Evolutionary conservation across 305 asterid genomes (phyloP), one percentile per base, ranked within the genome.

Genomic region (Fraxinus velutina): DNA sequence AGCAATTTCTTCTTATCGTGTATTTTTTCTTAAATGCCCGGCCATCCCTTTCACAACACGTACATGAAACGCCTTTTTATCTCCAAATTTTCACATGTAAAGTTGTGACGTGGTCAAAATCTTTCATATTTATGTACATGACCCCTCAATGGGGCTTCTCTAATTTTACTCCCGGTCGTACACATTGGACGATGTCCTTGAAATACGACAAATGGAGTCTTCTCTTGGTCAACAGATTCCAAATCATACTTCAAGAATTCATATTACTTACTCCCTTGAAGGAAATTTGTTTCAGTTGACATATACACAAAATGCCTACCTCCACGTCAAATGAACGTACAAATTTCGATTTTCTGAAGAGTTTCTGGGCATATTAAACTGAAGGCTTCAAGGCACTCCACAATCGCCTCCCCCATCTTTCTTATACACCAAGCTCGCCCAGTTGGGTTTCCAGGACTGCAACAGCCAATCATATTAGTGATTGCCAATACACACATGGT

Each of bases 331-430:
- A 92, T 2, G 99, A 96, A 83, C 89, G 83, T 90, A 96, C 22
- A 96, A 92, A 84, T 93, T 96, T 52, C 89, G 87, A 27, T 86
- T 86, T 62, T 87, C 92, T 0, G 92, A 86, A 47, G 94, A 92
- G 80, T 92, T 91, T 55, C 99, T 96, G 94, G 97, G 99, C 97
- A 96, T 92, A 86, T 87, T 91, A 80, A 96, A 94, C 73, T 90
- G 81, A 13, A 92, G 90, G 82, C 97, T 91, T 60, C 93, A 93
- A 15, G 98, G 97, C 27, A 96, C 94, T 72, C 99, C 97, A 81
- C 97, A 94, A 77, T 96, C 97, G 22, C 99, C 98, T 21, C 97
- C 99, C 36, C 97, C 98, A 4, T 96, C 99, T 79, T 73, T 92
- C 29, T 92, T 91, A 62, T 91, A 96, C 30, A 90, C 86, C 0